Evolutionary conservation across 169 alveolate genomes (phyloP), one percentile per base, ranked within the genome.

Genomic region (Theileria annulata): DNA sequence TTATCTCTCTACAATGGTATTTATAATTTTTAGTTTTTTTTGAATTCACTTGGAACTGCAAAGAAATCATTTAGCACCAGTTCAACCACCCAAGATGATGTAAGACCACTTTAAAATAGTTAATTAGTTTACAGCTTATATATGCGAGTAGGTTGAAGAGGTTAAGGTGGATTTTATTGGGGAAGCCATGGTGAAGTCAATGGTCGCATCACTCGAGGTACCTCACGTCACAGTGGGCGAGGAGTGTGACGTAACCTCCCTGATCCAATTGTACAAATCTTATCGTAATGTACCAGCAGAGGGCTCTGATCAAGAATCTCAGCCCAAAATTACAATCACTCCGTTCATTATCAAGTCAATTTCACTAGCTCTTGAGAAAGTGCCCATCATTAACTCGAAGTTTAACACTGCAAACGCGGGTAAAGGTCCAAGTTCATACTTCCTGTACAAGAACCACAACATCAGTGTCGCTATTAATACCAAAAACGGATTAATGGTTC

Each of bases 401-500:
- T 92, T 93, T 78, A 87, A 85, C 72, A 25, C n/a, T 8, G 13
- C 51, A 2, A 42, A 42, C 15, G 13, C 51, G 2, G 85, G 92
- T 6, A 90, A 73, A 76, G 89, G 28, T 49, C 51, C 51, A 42
- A 69, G 77, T 59, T 80, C 74, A 5, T 91, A 87, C 70, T 70
- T 88, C 60, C 30, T 79, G 37, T 92, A 81, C 74, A 56, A 88
- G 71, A 92, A 89, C 56, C 99, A 97, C 91, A 95, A 97, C 86
- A 88, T 97, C 70, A 85, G 96, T 56, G 85, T 97, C 56, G 99
- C 99, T 5, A 92, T 97, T 58, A 98, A 95, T 72, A 90, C 97
- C 6, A 94, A 95, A 21, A 79, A 88, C 71, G 99, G 99, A 15
- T 88, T 97, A 59, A 90, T 95, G 51, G 98, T 96, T 25, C 99